Evolutionary conservation across 2,329 filamentous ascomycete genomes (phyloP).

Genomic region (Uncinocarpus reesii): DNA sequence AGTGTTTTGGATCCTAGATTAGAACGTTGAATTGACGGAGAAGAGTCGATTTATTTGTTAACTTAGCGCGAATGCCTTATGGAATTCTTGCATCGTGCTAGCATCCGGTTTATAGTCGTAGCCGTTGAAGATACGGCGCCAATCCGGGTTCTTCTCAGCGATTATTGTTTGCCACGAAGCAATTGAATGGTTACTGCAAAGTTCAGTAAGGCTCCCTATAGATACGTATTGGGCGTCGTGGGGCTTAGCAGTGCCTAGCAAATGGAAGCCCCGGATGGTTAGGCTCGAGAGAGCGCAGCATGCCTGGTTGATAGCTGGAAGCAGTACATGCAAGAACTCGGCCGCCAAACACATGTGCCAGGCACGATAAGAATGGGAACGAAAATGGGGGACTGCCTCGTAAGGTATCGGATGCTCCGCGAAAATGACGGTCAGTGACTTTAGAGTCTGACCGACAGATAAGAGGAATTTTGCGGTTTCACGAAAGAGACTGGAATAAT

Average conservation of each 20-base stretch:
- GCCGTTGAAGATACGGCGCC: neutral
- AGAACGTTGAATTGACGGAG: neutral
- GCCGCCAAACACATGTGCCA: slow-evolving; percentile 1
- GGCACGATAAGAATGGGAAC: neutral
- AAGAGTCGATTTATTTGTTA: neutral
- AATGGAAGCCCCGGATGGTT: neutral
- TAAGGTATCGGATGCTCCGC: neutral
- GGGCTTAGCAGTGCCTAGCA: neutral
- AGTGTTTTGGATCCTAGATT: too few species aligned
- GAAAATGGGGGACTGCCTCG: neutral
- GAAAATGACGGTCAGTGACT: slow-evolving; percentile 8
- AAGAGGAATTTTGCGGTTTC: slow-evolving; percentile 4
- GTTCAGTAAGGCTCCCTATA: neutral
- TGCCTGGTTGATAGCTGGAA: neutral
- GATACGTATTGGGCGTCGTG: neutral
- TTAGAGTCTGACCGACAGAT: slow-evolving; percentile 1
- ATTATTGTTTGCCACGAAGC: slow-evolving; percentile 1
- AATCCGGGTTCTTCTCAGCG: neutral
- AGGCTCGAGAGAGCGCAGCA: neutral
- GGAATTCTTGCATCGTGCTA: neutral
- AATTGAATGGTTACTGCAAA: neutral
- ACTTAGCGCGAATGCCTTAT: neutral
- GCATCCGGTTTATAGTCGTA: neutral
- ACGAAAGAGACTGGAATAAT: slow-evolving; percentile 7
- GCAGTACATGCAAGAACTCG: neutral